Evolutionary conservation across 371 early-diverging fungal genomes (phyloP), one percentile per base, ranked within the genome.

Genomic region (Mucor saturninus): DNA sequence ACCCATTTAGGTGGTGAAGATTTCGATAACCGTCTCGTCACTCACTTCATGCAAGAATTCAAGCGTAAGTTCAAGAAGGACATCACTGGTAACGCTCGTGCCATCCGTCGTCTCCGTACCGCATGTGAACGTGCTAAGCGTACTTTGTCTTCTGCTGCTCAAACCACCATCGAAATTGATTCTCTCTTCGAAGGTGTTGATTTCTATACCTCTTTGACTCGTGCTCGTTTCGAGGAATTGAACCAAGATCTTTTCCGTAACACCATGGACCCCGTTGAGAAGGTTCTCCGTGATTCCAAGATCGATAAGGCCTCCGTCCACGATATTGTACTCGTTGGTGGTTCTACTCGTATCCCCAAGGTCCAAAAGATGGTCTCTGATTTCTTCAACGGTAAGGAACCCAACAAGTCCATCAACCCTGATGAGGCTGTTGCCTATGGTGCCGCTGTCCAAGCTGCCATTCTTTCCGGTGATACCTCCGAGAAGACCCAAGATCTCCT

Each of bases 261-360:
- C 65, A 93, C 95, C 68, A 77, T 95, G 68, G 93, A 93, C 31
- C 96, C 89, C 65, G 93, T 92, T 62, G 89, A 89, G 46, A 81
- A 87, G 62, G 93, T 92, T 48, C 92, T 95, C 70, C 89, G 90
- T 80, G 95, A 97, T 85, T 86, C 96, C 77, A 89, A 95, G 92
- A 87, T 95, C 69, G 95, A 93, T 76, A 99, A 98, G 90, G 70
- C 83, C 67, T 67, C 82, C 55, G 94, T 99, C 65, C 83, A 97
- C 76, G 97, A 98, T 76, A 96, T 99, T 73, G 97, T 99, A 70
- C 86, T 99, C 38, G 99, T 99, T 71, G 99, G 99, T 83, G 99
- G 99, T 73, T 98, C 98, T 72, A 98, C 99, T 66, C 98, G 99
- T 91, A 99, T 99, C 82, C 99, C 99, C 84, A 98, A 96, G 91